Percentiles rank a stretch among this genome's conserved stretches.
Conservation (phyloP, 371 early-diverging fungal species). For the Paraphysoderma sedebokerense region DNA sequence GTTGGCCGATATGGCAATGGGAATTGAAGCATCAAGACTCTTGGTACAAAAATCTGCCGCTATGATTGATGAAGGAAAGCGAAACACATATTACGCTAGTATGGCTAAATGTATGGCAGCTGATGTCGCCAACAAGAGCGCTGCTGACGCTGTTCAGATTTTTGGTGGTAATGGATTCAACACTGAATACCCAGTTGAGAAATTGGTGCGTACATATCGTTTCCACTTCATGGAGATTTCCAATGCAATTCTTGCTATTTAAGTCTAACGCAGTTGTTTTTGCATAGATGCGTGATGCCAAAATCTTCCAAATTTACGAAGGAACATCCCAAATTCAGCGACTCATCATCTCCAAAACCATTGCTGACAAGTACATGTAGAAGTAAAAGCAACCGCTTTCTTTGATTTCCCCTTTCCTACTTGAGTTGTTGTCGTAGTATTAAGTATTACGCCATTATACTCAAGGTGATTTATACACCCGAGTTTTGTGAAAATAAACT, state of each 20-base stretch:
- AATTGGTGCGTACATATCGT: too few species aligned
- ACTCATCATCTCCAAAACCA: slow-evolving; percentile 58
- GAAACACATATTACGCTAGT: slow-evolving; percentile 86
- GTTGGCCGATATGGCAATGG: slow-evolving; percentile 90
- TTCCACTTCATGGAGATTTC: too few species aligned
- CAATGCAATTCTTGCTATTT: too few species aligned
- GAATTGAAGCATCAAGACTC: slow-evolving; percentile 71
- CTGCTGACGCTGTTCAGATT: slow-evolving; percentile 89
- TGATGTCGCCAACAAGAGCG: slow-evolving; percentile 89
- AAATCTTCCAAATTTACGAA: slow-evolving; percentile 92
- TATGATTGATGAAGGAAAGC: slow-evolving; percentile 64
- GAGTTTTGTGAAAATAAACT: too few species aligned
- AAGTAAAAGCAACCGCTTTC: too few species aligned
- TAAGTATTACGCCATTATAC: too few species aligned
- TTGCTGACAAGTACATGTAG: slow-evolving; percentile 33
- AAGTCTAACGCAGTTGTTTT: too few species aligned
- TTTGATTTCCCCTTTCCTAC: too few species aligned
- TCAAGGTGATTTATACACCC: too few species aligned
- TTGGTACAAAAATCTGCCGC: slow-evolving; percentile 77
- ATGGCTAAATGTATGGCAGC: slow-evolving; percentile 82
- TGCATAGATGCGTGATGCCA: slow-evolving; percentile 78
- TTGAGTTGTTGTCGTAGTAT: too few species aligned
- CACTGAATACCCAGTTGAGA: slow-evolving; percentile 29
- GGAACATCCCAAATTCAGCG: slow-evolving; percentile 93
- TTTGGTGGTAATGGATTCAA: slow-evolving; percentile 94